Conservation (phyloP, 371 early-diverging fungal species). For the Mortierella sp. region DNA sequence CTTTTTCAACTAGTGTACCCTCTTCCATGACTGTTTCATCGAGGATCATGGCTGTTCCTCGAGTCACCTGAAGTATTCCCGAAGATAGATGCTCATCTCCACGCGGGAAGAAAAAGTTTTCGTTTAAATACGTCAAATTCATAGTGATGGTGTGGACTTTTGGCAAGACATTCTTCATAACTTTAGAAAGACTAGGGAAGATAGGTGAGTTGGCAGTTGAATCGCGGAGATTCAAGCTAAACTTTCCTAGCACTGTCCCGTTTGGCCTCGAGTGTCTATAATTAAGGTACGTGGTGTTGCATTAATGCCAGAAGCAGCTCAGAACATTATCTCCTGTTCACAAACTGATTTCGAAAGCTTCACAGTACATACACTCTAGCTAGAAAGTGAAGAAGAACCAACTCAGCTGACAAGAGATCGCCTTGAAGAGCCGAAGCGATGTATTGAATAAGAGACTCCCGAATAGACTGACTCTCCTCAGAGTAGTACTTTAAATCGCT, state of each 20-base stretch:
- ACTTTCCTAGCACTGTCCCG: conserved; percentile 48
- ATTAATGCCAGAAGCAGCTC: not conserved
- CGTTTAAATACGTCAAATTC: conserved; percentile 65
- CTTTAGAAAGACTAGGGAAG: conserved; percentile 11
- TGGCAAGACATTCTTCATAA: conserved; percentile 59
- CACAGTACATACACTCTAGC: conserved; percentile 65
- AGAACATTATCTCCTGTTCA: not conserved
- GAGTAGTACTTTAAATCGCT: conserved; percentile 16
- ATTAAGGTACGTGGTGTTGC: no score
- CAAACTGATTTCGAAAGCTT: not conserved
- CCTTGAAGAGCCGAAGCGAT: conserved; percentile 64
- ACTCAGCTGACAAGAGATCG: conserved; percentile 70
- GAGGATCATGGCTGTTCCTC: conserved; percentile 67
- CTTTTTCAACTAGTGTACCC: conserved; percentile 68
- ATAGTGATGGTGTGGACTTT: conserved; percentile 64
- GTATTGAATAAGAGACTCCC: conserved; percentile 64
- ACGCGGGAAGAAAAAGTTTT: conserved; percentile 63
- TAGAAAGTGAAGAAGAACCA: conserved; percentile 68
- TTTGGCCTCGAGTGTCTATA: conserved; percentile 39
- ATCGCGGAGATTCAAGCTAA: conserved; percentile 50
- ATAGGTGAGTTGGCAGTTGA: conserved; percentile 14
- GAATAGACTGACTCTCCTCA: conserved; percentile 55
- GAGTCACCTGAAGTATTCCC: conserved; percentile 69
- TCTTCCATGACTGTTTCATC: conserved; percentile 76
- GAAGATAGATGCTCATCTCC: conserved; percentile 65